Evolutionary conservation across 2,329 filamentous ascomycete genomes (phyloP).

Genomic region (Exutisphaerella laricina): DNA sequence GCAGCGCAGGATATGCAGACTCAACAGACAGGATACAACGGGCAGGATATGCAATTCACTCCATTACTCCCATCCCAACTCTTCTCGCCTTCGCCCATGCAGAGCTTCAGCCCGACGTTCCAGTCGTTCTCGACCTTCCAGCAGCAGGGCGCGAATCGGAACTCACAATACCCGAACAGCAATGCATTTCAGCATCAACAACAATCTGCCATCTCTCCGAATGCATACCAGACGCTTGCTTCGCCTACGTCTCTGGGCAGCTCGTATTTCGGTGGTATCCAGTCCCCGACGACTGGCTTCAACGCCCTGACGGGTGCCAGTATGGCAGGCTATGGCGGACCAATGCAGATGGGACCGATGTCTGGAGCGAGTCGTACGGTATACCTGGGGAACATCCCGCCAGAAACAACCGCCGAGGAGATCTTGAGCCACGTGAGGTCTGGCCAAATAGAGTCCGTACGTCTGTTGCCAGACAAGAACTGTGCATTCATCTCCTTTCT

Average conservation of each 20-base stretch:
- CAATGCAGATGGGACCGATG: conserved; percentile 53
- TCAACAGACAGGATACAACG: conserved; percentile 78
- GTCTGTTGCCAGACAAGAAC: conserved; percentile 96
- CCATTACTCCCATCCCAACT: conserved; percentile 91
- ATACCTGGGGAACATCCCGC: conserved; percentile 96
- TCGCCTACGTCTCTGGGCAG: conserved; percentile 79
- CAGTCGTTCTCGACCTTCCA: conserved; percentile 74
- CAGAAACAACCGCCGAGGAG: conserved; percentile 93
- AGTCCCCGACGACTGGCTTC: conserved; percentile 79
- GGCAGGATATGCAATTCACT: conserved; percentile 99
- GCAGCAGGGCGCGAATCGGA: conserved; percentile 44
- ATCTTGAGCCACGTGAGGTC: conserved; percentile 94
- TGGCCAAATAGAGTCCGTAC: conserved; percentile 98
- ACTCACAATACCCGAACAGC: conserved; percentile 48
- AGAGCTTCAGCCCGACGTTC: conserved; percentile 89
- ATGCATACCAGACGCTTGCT: conserved; percentile 77
- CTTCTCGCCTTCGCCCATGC: conserved; percentile 91
- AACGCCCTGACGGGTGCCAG: conserved; percentile 50
- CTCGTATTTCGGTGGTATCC: conserved; percentile 72
- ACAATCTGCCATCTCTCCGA: conserved; percentile 63
- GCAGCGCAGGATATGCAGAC: conserved; percentile 66
- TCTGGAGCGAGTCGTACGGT: conserved; percentile 93
- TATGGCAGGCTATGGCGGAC: conserved; percentile 44
- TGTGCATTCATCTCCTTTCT: conserved; percentile 99
- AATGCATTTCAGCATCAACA: conserved; percentile 70